Evolutionary conservation across 1,139 yeast species (phyloP), one percentile per base, ranked within the genome.

Genomic region (Suhomyces kunorum): DNA sequence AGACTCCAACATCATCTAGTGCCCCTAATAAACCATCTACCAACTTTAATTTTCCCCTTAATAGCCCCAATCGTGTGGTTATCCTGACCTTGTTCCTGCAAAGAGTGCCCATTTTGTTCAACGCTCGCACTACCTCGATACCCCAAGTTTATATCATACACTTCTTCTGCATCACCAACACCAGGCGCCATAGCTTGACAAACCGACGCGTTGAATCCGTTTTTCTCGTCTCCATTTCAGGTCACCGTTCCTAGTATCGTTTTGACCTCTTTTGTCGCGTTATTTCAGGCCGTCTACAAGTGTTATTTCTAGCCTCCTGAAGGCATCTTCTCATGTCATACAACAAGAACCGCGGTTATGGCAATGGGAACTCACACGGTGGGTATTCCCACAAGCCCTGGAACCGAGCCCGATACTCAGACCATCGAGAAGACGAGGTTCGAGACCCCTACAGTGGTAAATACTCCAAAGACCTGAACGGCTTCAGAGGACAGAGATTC

Each of bases 101-200:
- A 20, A 24, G 12, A 15, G 15, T 14, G 16, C 25, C 26, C 15
- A 8, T 29, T 25, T 35, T 17, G 22, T 25, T 36, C 32, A 18
- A 32, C 36, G 32, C 36, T 37, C 40, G 40, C 40, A 37, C 40
- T 37, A 37, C 40, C 31, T 17, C 29, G 24, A 28, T 31, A 9
- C 24, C 32, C 23, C 35, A 32, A 28, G 32, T 25, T 32, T 25
- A 37, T 19, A 19, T n/a, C 26, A 12, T 18, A 8, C 32, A 29
- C 32, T 19, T 29, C 32, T 29, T 14, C 15, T 16, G 11, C 15
- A n/a, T 18, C 24, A 8, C 24, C 24, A 9, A 11, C 24, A 20
- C 11, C 24, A 20, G 24, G 24, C n/a, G 11, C n/a, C 6, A 11
- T n/a, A 6, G 8, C 24, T 20, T 11, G 25, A 18, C 32, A n/a